Base-by-base conservation (phyloP, 1,139 yeast species). In the Keqinozyma sinolaborantium region DNA sequence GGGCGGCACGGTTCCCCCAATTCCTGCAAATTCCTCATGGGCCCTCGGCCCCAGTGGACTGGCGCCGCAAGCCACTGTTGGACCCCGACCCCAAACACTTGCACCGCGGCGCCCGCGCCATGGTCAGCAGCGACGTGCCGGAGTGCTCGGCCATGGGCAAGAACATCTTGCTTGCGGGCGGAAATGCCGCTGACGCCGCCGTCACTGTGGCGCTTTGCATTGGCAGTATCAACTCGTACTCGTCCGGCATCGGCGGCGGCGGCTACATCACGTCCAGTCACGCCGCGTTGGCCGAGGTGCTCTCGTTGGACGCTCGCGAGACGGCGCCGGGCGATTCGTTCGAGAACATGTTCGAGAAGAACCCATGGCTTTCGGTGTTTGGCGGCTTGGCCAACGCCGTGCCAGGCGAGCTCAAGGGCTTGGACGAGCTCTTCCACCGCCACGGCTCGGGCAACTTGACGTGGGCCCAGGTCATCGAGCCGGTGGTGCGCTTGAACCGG, bases 171-270 rank as follows among this genome's bases (percentile, higher is more conserved):
- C 47, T 59, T 23, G 72, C 73, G 12, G 92, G 92, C 2, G 83
- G 83, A 31, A 67, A 66, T 39, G 97, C 97, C 1, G 96, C 95
- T 0, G 97, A 92, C 53, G 95, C 97, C 0, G 87, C 95, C 0
- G 81, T 92, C 2, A 83, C 95, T 0, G 85, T 86, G 13, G 87
- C 95, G 0, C 64, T 92, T 16, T 92, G 98, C 53, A 77, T 92
- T 24, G 97, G 97, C 2, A 70, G 86, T 35, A 60, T 86, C 25
- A 85, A 86, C 51, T 79, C 88, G 39, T 88, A 79, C 51, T 82
- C 90, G 29, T 79, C 94, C 3, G 97, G 98, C 0, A 78, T 90
- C 30, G 98, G 98, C 2, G 98, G 97, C 3, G 97, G 97, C 7
- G 85, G 83, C 0, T 86, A 73, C 48, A 82, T 85, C 29, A 70